Conservation (phyloP, 2,329 filamentous ascomycete species). For the Microsporum ferrugineum region DNA sequence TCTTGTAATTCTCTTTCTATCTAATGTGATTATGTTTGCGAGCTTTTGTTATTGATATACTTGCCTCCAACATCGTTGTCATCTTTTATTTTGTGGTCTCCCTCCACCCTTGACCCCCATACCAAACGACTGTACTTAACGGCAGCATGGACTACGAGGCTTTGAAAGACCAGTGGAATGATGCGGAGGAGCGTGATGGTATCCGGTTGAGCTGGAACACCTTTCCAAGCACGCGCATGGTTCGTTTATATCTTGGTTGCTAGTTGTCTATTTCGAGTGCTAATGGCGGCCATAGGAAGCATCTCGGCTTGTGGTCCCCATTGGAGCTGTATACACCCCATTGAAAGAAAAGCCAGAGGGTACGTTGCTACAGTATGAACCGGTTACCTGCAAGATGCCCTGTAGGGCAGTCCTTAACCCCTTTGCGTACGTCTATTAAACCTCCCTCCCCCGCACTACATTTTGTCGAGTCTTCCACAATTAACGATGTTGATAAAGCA, state of each 20-base stretch:
- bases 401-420: slow-evolving; percentile 94
- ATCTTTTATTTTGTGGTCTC: not conserved
- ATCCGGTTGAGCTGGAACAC: slow-evolving; percentile 97
- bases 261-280: not conserved
- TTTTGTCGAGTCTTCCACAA: not conserved
- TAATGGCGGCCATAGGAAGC: slow-evolving; percentile 55
- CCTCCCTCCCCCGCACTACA: not conserved
- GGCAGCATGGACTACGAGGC: slow-evolving; percentile 74
- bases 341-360: slow-evolving; percentile 81
- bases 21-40: slow-evolving; percentile 8
- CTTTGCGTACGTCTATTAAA: slow-evolving; percentile 59
- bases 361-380: slow-evolving; percentile 84
- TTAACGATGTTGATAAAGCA: slow-evolving; percentile 29
- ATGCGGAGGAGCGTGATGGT: slow-evolving; percentile 92
- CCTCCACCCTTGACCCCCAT: slow-evolving; percentile 2
- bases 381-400: slow-evolving; percentile 89
- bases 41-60: slow-evolving; percentile 2
- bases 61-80: not conserved
- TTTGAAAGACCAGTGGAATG: slow-evolving; percentile 90
- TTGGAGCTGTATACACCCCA: slow-evolving; percentile 89
- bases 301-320: slow-evolving; percentile 85
- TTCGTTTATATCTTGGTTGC: slow-evolving; percentile 31
- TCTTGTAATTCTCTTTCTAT: too few relatives aligned
- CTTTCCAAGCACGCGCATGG: slow-evolving; percentile 96
- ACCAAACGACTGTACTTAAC: slow-evolving; percentile 10